phyloP scores from a whole-genome alignment of 2,329 filamentous ascomycete species.

The Colletotrichum cordylinicola region DNA sequence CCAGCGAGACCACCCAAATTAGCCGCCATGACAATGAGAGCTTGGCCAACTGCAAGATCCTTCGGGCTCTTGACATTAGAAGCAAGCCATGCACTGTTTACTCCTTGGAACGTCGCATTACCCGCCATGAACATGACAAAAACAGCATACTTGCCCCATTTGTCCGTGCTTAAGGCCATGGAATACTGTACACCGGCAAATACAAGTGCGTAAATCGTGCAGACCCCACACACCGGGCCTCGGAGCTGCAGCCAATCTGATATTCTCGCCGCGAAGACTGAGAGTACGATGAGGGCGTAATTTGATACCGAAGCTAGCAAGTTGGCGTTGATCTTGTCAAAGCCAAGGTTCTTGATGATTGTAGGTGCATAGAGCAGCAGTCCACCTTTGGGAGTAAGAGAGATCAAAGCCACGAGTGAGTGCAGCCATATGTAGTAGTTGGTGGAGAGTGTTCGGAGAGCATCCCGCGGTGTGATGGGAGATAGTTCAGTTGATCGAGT shows the following conservation, averaged over 20 bases:
- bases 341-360: neutral
- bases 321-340: neutral
- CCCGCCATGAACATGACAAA: neutral
- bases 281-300: neutral
- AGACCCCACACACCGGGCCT: neutral
- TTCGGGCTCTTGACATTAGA: neutral
- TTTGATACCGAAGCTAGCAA: neutral
- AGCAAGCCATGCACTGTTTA: neutral
- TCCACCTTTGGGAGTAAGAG: neutral
- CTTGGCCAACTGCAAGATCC: neutral
- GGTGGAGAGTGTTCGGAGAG: neutral
- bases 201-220: neutral
- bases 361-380: neutral
- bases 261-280: neutral
- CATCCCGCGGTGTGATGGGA: neutral
- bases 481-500: neutral
- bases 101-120: neutral
- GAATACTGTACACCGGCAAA: neutral
- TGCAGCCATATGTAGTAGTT: neutral
- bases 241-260: neutral
- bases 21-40: neutral
- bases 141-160: neutral
- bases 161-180: neutral
- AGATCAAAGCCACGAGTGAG: neutral
- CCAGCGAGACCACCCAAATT: neutral